These are phyloP conservation scores for Hyaloscypha variabilis DNA, from an alignment of 495 filamentous ascomycete species.

Conservation along the genomic window DNA sequence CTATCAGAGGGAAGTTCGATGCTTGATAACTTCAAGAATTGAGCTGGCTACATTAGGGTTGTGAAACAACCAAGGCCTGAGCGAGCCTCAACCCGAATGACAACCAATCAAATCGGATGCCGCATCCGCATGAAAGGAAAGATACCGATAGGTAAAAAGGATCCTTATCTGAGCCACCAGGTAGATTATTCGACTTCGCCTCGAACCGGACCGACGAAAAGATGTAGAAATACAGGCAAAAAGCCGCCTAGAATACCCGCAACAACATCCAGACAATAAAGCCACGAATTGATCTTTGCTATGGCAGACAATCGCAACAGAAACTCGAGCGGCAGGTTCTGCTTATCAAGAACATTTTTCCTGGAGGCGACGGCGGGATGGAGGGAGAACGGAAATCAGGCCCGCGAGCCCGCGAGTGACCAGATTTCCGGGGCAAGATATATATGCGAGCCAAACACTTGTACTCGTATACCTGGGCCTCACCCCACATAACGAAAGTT, in stretches of 20 bases:
- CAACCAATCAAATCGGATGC: neutral
- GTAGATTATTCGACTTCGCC: neutral
- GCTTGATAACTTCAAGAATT: neutral
- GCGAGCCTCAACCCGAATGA: neutral
- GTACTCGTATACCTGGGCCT: neutral
- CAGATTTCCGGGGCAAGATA: constrained; percentile 1
- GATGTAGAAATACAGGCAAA: constrained; percentile 3
- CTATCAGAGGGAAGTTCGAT: neutral
- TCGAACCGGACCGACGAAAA: neutral
- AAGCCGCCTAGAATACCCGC: neutral
- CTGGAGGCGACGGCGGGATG: neutral
- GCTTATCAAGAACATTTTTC: neutral
- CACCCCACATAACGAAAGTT: neutral
- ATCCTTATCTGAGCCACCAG: constrained; percentile 1
- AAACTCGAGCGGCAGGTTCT: neutral
- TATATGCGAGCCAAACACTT: neutral
- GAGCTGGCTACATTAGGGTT: neutral
- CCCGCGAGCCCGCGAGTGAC: constrained; percentile 3
- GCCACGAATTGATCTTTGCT: neutral
- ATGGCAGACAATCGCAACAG: too few species aligned
- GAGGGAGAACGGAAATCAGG: constrained; percentile 5
- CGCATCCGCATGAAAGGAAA: neutral
- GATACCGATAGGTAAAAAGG: neutral
- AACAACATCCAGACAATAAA: neutral
- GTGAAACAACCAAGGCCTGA: neutral